Percentiles rank a stretch among this genome's conserved stretches.
Evolutionary conservation across 352 stramenopile species (phyloP).

Genomic region (Nothophytophthora sp.): DNA sequence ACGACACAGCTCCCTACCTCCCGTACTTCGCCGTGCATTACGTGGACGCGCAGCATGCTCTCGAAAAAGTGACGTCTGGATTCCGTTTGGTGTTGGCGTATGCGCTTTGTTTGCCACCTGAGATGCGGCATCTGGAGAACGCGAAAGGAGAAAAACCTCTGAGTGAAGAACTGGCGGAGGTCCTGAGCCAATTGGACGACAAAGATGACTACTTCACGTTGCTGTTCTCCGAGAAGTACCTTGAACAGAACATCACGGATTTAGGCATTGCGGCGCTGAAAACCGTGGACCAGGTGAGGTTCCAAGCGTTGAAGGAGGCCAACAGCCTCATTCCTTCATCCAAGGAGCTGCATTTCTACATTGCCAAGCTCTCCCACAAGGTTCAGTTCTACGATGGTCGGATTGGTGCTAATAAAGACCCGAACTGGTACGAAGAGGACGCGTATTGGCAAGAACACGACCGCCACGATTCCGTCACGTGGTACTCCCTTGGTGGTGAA

Average conservation of each 20-base stretch:
- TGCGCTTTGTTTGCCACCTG: conserved; percentile 9
- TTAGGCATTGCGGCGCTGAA: conserved; percentile 8
- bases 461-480: conserved; percentile 3
- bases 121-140: conserved; percentile 7
- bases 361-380: conserved; percentile 6
- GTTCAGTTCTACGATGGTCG: conserved; percentile 10
- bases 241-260: conserved; percentile 4
- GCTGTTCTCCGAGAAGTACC: conserved; percentile 9
- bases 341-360: conserved; percentile 7
- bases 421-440: neutral
- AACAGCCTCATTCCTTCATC: conserved; percentile 1
- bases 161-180: conserved; percentile 6
- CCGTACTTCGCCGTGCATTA: conserved; percentile 14
- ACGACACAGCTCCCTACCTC: conserved; percentile 2
- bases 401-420: neutral
- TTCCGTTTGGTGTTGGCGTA: conserved; percentile 14
- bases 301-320: conserved; percentile 7
- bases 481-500: conserved; percentile 3
- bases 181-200: conserved; percentile 26
- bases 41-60: conserved; percentile 9
- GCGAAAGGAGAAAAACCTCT: neutral
- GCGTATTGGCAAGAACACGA: conserved; percentile 6
- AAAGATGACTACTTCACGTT: conserved; percentile 31
- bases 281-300: conserved; percentile 5
- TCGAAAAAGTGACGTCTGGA: conserved; percentile 9